Base-by-base conservation (phyloP, 2,329 filamentous ascomycete genomes). In the Biscogniauxia sp. region DNA sequence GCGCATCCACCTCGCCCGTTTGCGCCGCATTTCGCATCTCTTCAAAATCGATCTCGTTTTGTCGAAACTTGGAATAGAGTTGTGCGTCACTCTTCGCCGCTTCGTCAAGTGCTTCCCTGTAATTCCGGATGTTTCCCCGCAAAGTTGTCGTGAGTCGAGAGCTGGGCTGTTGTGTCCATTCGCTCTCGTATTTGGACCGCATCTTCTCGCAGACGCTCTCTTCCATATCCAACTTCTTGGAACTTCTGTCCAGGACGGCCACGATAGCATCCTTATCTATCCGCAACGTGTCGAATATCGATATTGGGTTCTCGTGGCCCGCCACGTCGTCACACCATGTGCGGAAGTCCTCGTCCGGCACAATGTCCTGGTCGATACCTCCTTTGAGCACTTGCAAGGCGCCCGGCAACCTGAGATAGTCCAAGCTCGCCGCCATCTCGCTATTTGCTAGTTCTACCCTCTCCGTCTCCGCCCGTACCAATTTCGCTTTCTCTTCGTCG, bases 201-300 rank as follows among this genome's bases (percentile, higher is more conserved):
- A 99, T 99, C 81, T 98, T 99, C 75, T 99, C 95, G 74, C 95
- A 99, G 0, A 98, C 92, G 59, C 92, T 96, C 77, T 98, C 96
- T 75, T 99, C 95, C 87, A 95, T 93, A 68, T 99, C 95, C 51
- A 99, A 79, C 70, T 96, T 91, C 74, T 96, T 96, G 58, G 88
- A 88, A 69, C 92, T 92, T 60, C 85, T 86, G 59, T 97, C 93
- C 59, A 99, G 76, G 2, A 87, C 84, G 2, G 82, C 81, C 25
- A 92, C 75, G 13, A 97, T 90, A 1, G 85, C 83, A 19, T 90
- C 85, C 74, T 94, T 96, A 69, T 95, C 90, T 25, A 86, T 83
- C 64, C 89, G 87, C 52, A 99, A 77, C 53, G 86, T 84, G 51
- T 96, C 92, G 67, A 99, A 93, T 2, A 92, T 91, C 53, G 84